Evolutionary conservation across 2,329 filamentous ascomycete genomes (phyloP), one percentile per base, ranked within the genome.

Genomic region (Botrytis byssoidea): DNA sequence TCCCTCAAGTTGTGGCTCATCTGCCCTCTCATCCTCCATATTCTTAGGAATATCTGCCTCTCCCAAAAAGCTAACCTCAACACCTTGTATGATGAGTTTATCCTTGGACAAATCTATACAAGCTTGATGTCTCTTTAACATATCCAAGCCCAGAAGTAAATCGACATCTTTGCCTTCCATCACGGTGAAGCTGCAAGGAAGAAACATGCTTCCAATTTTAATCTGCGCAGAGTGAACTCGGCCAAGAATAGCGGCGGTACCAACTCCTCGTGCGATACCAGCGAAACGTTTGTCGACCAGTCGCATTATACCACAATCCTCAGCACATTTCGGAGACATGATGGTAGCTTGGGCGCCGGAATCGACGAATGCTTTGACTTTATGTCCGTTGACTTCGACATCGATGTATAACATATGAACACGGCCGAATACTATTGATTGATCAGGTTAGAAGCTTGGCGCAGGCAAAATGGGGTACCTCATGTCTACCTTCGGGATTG

Each of bases 101-200:
- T 96, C 94, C 80, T 91, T 92, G 76, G 90, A 88, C 20, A 99
- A 87, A 82, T 99, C 96, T 79, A 99, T 95, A 78, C 88, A 92
- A 51, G 95, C 96, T 83, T 97, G 95, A 83, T 98, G 95, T 57
- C 96, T 90, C 84, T 97, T 98, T 75, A 99, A 87, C 93, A 99
- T 99, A 82, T 99, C 96, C 60, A 99, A 85, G 5, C 96, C 96
- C 20, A 99, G 89, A 3, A 99, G 88, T 29, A 99, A 86, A 81
- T 98, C 96, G 37, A 99, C 96, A 70, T 94, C 91, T 83, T 98
- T 99, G 77, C 96, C 96, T 84, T 99, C 96, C 96, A 99, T 99
- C 80, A 99, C 96, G 4, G 96, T 99, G 83, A 99, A 99, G 74
- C 94, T 96, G 84, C 95, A 98, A 4, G 95, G 92, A 78, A 99